Percentiles rank a stretch among this genome's conserved stretches.
Conservation (phyloP, 805 yeast genomes). For the Candida bentonensis region DNA sequence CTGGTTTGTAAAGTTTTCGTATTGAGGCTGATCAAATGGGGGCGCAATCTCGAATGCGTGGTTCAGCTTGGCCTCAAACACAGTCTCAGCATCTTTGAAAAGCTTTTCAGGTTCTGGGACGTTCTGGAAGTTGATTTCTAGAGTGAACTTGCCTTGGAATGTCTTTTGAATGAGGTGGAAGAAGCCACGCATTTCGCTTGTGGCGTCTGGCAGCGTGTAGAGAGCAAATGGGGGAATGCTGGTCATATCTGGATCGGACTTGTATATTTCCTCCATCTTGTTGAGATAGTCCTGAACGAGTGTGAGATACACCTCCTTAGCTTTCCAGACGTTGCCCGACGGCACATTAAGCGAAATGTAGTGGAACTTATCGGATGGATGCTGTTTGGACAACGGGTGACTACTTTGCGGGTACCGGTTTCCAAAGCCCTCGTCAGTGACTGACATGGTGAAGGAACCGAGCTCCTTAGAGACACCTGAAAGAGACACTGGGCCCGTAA, state of each 20-base stretch:
- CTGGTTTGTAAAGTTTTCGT: constrained; percentile 56
- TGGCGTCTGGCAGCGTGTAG: constrained; percentile 41
- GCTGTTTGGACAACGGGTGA: constrained; percentile 31
- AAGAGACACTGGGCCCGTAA: constrained; percentile 26
- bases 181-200: constrained; percentile 51
- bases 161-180: constrained; percentile 67
- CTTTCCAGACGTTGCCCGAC: constrained; percentile 59
- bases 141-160: constrained; percentile 61
- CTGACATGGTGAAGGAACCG: constrained; percentile 45
- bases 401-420: constrained; percentile 28
- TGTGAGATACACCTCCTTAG: constrained; percentile 59
- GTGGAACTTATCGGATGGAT: constrained; percentile 32
- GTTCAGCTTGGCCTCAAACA: constrained; percentile 25
- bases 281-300: constrained; percentile 57
- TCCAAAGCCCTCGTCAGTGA: constrained; percentile 41
- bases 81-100: constrained; percentile 22
- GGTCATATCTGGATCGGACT: constrained; percentile 16
- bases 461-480: constrained; percentile 48
- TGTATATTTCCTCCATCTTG: constrained; percentile 23
- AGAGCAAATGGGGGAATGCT: constrained; percentile 25
- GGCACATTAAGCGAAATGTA: constrained; percentile 62
- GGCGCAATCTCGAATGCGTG: constrained; percentile 21
- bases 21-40: constrained; percentile 36
- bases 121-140: constrained; percentile 49
- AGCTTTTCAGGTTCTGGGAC: constrained; percentile 17